Base-by-base conservation (phyloP, 306 rosid genomes). In the peach (Prunus persica) region DNA sequence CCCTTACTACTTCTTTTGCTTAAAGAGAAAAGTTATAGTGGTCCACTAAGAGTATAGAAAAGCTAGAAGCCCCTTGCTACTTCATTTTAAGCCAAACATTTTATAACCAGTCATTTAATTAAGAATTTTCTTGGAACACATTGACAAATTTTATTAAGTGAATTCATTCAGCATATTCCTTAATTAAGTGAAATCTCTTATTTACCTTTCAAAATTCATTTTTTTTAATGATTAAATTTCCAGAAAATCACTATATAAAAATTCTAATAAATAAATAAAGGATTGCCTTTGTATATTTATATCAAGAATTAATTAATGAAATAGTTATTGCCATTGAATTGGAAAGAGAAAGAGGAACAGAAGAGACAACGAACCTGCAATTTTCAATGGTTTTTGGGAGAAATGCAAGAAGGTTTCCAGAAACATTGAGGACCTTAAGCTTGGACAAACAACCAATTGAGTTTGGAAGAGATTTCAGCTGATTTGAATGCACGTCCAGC, bases 361-460 rank as follows among this genome's bases (percentile, higher is more conserved):
- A 16, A 2, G 50, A n/a, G 41, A 18, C 24, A 52, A 8, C 50
- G 2, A 5, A 65, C 98, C 97, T 95, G 99, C 99, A 95, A 84
- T 92, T 82, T 62, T 86, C 91, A 69, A 95, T 89, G 7, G 97
- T 82, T 81, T 87, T 95, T 38, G 99, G 99, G 24, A 95, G 85
- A 67, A 19, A 71, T 24, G 86, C 79, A 24, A 95, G 73, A 74
- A 87, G 86, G 80, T 95, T 95, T 71, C 97, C 93, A 3, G 99
- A 85, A 76, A 89, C 87, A 62, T 92, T 92, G 83, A 95, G 83
- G 65, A 88, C 24, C 86, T 92, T 89, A 69, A 95, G 96, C 85
- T 88, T 95, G 7, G 86, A 85, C 65, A 95, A 90, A 83, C 99
- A 95, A 1, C 97, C 99, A 22, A 95, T 88, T 38, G 99, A 95